Base-by-base conservation (phyloP, 768 basidiomycete species). In the Tricholoma terreum region DNA sequence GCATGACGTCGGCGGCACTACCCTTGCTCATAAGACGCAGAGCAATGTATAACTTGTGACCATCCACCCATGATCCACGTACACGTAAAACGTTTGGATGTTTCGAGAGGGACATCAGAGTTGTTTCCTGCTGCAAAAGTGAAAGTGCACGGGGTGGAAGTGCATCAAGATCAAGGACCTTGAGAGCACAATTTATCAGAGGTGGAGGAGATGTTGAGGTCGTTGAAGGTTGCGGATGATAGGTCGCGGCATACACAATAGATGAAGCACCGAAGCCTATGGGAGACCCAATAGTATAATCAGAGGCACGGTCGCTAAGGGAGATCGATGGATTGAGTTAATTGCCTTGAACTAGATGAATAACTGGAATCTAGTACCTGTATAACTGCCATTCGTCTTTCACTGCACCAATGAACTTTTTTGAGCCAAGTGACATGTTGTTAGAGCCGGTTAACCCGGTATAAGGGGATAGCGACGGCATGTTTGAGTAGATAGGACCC, bases 211-310 rank as follows among this genome's bases (percentile, higher is more conserved):
- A 53, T 31, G 54, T 3, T 15, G 60, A 57, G 3, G 58, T 52
- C 17, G 42, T 30, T 10, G 57, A 34, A 36, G 61, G 46, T 54
- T 56, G 56, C n/a, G 63, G 80, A 58, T 75, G 79, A 69, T 85
- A 94, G 1, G 76, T 71, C 0, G 94, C 94, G 12, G 85, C 73
- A 66, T 95, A 93, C 6, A 98, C 95, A 55, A 88, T 89, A 0
- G 95, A 96, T 3, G 92, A 94, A 2, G 95, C 89, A 17, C 95
- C 95, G 64, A 90, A 94, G 1, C 94, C 94, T 52, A 95, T 93
- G 17, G 91, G 83, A 7, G 80, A 71, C 14, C 90, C 90, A 35
- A 90, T 78, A 17, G 80, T 81, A 65, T 94, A 94, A 75, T 95
- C 92, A 11, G 74, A 62, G 1, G 83, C 75, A 59, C 80, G 69